Conservation (phyloP, 148 eudicot species). For the Rhododendron henanense region DNA sequence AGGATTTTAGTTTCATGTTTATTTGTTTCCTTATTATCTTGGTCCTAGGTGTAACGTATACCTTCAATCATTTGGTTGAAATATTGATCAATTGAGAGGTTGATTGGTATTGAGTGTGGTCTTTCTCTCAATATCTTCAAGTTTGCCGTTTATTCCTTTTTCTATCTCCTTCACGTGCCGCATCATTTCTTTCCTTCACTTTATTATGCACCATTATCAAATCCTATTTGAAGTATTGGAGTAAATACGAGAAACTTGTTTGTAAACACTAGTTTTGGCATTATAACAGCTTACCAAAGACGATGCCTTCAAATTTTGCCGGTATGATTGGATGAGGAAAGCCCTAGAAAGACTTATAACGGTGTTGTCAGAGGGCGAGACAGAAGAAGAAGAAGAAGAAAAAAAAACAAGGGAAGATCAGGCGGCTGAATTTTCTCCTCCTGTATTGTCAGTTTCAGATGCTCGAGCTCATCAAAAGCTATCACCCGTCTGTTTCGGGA, state of each 20-base stretch:
- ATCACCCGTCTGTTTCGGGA: constrained; percentile 12
- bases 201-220: neutral
- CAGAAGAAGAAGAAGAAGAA: constrained; percentile 10
- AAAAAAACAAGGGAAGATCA: neutral
- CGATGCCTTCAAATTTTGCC: constrained; percentile 21
- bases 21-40: neutral
- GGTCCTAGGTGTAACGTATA: neutral
- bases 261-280: neutral
- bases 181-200: neutral
- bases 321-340: constrained; percentile 26
- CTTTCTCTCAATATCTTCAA: neutral
- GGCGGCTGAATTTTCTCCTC: neutral
- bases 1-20: neutral
- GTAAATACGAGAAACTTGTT: neutral
- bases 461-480: constrained; percentile 5
- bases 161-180: neutral
- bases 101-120: neutral
- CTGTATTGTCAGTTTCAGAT: neutral
- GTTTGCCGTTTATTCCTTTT: neutral
- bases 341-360: constrained; percentile 12
- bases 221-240: neutral
- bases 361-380: neutral
- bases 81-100: neutral
- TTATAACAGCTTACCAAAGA: constrained; percentile 20
- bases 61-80: neutral